Evolutionary conservation across 1,284 basidiomycete species (phyloP).

Genomic region (Ceratobasidium sp.): DNA sequence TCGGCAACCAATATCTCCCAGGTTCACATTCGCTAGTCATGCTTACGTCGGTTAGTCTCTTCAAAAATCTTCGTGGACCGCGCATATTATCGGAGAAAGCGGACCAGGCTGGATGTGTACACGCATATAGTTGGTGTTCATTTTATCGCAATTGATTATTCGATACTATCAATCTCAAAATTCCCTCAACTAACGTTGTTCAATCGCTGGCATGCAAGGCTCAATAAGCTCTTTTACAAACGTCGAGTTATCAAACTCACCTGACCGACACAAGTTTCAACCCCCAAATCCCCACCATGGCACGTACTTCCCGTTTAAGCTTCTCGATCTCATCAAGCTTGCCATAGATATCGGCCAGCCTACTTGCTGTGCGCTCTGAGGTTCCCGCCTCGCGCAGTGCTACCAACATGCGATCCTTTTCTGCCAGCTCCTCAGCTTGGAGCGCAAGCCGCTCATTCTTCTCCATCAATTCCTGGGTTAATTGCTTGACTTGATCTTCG

Average conservation of each 20-base stretch:
- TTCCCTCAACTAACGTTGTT: not conserved
- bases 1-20: too few species aligned
- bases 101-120: too few species aligned
- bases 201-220: not conserved
- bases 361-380: not conserved
- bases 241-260: not conserved
- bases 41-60: too few species aligned
- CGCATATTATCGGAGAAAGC: too few species aligned
- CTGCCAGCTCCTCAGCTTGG: slow-evolving; percentile 17
- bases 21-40: too few species aligned
- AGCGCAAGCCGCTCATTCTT: slow-evolving; percentile 10
- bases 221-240: not conserved
- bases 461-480: not conserved
- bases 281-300: not conserved
- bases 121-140: too few species aligned
- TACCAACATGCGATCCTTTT: not conserved
- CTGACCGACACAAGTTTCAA: not conserved
- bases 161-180: too few species aligned
- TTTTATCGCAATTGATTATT: too few species aligned
- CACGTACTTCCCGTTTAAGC: not conserved
- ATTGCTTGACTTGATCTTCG: not conserved
- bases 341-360: not conserved
- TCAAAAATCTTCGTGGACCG: too few species aligned
- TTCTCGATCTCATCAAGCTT: not conserved
- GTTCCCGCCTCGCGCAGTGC: not conserved